Percentiles rank a stretch among this genome's conserved stretches.
Evolutionary conservation across 805 yeast species (phyloP).

Genomic region (Pichia exigua): DNA sequence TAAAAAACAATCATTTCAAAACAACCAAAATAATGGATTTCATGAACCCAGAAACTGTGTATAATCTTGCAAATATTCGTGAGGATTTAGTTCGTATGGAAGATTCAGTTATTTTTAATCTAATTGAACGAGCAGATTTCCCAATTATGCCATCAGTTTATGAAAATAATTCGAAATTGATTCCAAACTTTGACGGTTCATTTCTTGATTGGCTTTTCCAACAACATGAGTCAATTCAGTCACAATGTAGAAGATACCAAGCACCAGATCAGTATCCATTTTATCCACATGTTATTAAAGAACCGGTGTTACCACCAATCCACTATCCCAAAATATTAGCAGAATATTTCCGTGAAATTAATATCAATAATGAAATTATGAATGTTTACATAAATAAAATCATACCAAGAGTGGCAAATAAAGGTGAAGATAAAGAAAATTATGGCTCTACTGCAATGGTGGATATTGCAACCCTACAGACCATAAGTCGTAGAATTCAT

Average conservation of each 20-base stretch:
- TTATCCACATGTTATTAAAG: constrained; percentile 58
- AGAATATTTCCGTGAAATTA: constrained; percentile 62
- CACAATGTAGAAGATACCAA: constrained; percentile 82
- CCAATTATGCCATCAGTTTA: constrained; percentile 70
- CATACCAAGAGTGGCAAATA: constrained; percentile 60
- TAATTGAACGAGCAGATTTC: constrained; percentile 91
- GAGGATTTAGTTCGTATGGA: constrained; percentile 86
- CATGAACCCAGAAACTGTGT: constrained; percentile 70
- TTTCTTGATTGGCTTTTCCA: constrained; percentile 81
- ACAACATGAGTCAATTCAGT: constrained; percentile 65
- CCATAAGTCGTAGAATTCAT: constrained; percentile 86
- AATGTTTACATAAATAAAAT: constrained; percentile 62
- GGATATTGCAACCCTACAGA: constrained; percentile 83
- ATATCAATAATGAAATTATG: constrained; percentile 64
- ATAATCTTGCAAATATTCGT: constrained; percentile 76
- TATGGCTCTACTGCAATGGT: constrained; percentile 78
- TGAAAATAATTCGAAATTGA: constrained; percentile 36
- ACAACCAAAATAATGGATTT: constrained; percentile 56
- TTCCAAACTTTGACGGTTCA: constrained; percentile 61
- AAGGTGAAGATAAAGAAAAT: constrained; percentile 76
- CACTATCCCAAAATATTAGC: constrained; percentile 77
- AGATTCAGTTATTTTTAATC: constrained; percentile 86
- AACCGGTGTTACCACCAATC: constrained; percentile 71
- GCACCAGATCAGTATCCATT: constrained; percentile 94
- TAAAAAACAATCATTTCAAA: too few species aligned